A percentile compares a stretch with the other conserved stretches of the same genome.
Conservation (phyloP, 495 filamentous ascomycete species). For the Penicillium cosmopolitanum region DNA sequence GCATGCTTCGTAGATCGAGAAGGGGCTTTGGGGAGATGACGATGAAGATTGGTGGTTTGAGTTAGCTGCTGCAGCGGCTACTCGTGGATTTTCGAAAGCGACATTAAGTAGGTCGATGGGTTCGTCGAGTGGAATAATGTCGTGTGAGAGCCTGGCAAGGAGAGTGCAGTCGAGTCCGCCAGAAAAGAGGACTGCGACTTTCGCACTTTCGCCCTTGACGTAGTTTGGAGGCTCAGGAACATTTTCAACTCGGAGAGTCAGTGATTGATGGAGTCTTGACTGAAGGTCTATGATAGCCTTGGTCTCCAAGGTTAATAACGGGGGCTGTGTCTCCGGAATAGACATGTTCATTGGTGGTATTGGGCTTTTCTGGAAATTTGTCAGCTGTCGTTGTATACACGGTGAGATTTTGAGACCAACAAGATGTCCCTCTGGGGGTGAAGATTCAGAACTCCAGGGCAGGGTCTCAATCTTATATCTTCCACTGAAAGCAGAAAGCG, state of each 20-base stretch:
- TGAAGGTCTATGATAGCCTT: slow-evolving; percentile 59
- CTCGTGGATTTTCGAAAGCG: slow-evolving; percentile 91
- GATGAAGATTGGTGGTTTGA: slow-evolving; percentile 12
- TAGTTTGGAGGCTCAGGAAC: slow-evolving; percentile 60
- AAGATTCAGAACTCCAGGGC: slow-evolving; percentile 32
- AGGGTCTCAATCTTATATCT: slow-evolving; percentile 38
- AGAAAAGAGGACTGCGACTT: slow-evolving; percentile 86
- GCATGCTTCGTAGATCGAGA: slow-evolving; percentile 73
- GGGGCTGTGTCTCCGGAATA: slow-evolving; percentile 40
- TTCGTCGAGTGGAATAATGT: slow-evolving; percentile 68
- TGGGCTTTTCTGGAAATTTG: slow-evolving; percentile 51
- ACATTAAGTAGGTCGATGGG: slow-evolving; percentile 91
- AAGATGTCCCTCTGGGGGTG: slow-evolving; percentile 32
- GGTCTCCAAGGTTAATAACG: slow-evolving; percentile 50
- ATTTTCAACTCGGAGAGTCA: slow-evolving; percentile 65
- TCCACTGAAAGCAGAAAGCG: slow-evolving; percentile 3
- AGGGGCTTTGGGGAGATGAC: slow-evolving; percentile 9
- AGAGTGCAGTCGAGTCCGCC: slow-evolving; percentile 93
- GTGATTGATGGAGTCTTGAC: slow-evolving; percentile 62
- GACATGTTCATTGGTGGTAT: slow-evolving; percentile 66
- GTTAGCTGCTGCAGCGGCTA: slow-evolving; percentile 51
- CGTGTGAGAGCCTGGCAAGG: slow-evolving; percentile 81
- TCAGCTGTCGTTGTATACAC: not conserved
- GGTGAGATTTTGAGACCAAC: slow-evolving; percentile 36
- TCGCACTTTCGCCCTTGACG: slow-evolving; percentile 41